A percentile compares a stretch with the other conserved stretches of the same genome.
These are phyloP conservation scores for Eurotiales sp. DNA, from an alignment of 2,329 filamentous ascomycete genomes.

Conservation along the genomic window DNA sequence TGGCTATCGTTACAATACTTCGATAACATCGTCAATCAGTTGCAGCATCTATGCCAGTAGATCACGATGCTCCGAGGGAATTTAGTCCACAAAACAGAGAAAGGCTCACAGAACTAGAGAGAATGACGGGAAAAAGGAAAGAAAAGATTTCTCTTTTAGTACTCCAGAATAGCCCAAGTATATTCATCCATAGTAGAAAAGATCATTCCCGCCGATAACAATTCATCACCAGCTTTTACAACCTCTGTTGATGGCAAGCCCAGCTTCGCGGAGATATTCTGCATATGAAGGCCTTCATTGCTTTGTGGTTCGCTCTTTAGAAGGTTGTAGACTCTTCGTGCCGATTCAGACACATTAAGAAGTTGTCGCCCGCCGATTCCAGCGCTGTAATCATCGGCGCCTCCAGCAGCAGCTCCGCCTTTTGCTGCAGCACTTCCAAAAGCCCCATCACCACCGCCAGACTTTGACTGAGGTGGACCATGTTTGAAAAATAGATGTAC, in stretches of 20 bases:
- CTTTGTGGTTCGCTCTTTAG: constrained; percentile 65
- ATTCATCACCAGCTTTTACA: constrained; percentile 72
- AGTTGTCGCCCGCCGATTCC: constrained; percentile 32
- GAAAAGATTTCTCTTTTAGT: background rate
- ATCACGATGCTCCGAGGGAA: background rate
- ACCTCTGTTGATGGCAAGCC: constrained; percentile 68
- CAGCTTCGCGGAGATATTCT: constrained; percentile 66
- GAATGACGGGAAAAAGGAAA: background rate
- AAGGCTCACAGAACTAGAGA: background rate
- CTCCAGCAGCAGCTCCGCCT: constrained; percentile 46
- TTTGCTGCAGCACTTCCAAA: constrained; percentile 31
- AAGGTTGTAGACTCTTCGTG: constrained; percentile 67
- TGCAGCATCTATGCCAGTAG: constrained; percentile 2
- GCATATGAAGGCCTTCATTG: constrained; percentile 79
- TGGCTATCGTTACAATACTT: constrained; percentile 1
- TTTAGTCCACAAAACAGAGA: background rate
- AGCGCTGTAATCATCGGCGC: constrained; percentile 38
- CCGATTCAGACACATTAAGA: constrained; percentile 51
- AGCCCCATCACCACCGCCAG: constrained; percentile 23
- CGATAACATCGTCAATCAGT: constrained; percentile 3
- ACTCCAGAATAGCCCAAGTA: constrained; percentile 83
- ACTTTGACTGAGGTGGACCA: constrained; percentile 51
- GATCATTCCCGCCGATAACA: constrained; percentile 69
- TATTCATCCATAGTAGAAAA: constrained; percentile 91
- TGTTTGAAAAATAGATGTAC: constrained; percentile 81